These are phyloP conservation scores for Avicennia marina DNA, from an alignment of 257 asterid species.

Conservation along the genomic window DNA sequence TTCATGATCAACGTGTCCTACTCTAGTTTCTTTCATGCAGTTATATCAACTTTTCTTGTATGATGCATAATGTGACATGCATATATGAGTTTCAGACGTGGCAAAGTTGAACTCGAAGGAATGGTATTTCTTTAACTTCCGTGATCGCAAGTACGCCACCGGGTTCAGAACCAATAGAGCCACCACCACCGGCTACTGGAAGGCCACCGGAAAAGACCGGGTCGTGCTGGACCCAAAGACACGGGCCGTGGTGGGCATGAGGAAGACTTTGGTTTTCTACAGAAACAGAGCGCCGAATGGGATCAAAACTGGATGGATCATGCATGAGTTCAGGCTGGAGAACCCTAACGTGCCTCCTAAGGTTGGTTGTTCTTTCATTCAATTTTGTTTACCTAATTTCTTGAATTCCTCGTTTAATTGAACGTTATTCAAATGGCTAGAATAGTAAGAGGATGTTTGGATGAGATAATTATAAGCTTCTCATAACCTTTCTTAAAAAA, in stretches of 20 bases:
- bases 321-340: conserved; percentile 72
- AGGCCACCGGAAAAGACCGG: conserved; percentile 66
- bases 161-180: conserved; percentile 57
- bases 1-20: too few species aligned
- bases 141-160: conserved; percentile 62
- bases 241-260: conserved; percentile 46
- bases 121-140: conserved; percentile 72
- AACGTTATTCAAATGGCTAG: too few species aligned
- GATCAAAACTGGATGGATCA: conserved; percentile 71
- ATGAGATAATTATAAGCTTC: too few species aligned
- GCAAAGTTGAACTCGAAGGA: conserved; percentile 59
- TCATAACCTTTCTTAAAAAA: too few species aligned
- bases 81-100: conserved; percentile 39
- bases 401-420: too few species aligned
- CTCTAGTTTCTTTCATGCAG: too few species aligned
- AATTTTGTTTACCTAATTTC: not conserved
- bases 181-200: conserved; percentile 65
- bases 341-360: conserved; percentile 57
- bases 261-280: conserved; percentile 65
- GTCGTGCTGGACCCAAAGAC: conserved; percentile 36
- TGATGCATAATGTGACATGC: too few species aligned
- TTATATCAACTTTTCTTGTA: too few species aligned
- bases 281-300: conserved; percentile 59
- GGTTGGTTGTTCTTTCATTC: conserved; percentile 21
- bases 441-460: too few species aligned